Percentiles rank a stretch among this genome's conserved stretches.
These are phyloP conservation scores for Saussurea involucrata DNA, from an alignment of 129 eudicot genomes.

Conservation along the genomic window DNA sequence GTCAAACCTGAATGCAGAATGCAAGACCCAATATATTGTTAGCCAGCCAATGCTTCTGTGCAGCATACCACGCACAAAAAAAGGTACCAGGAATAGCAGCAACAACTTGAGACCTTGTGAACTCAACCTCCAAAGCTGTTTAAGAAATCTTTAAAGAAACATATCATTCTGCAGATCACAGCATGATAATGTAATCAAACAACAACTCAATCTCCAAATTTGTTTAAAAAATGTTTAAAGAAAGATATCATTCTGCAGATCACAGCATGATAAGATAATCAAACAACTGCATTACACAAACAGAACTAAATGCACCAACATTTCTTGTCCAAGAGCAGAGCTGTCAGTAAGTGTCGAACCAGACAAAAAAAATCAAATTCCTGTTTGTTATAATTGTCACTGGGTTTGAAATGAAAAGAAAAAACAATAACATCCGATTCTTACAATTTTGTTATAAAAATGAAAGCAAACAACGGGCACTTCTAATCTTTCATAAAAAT, in stretches of 20 bases:
- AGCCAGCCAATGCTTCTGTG: slow-evolving; percentile 96
- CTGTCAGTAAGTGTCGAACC: neutral
- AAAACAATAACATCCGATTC: no score
- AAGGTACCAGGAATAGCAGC: slow-evolving; percentile 93
- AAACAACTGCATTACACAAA: slow-evolving; percentile 16
- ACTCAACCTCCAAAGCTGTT: slow-evolving; percentile 90
- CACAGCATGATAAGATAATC: neutral
- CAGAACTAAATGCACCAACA: neutral
- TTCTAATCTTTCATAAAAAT: no score
- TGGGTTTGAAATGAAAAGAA: no score
- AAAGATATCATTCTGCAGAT: slow-evolving; percentile 14
- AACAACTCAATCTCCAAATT: slow-evolving; percentile 65
- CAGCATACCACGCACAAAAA: slow-evolving; percentile 96
- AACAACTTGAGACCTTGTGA: slow-evolving; percentile 80
- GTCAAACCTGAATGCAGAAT: slow-evolving; percentile 86
- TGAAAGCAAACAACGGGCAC: no score
- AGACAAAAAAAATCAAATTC: neutral
- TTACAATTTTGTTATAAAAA: no score
- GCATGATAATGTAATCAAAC: slow-evolving; percentile 21
- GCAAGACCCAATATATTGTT: slow-evolving; percentile 90
- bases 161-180: slow-evolving; percentile 31
- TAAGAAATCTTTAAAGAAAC: slow-evolving; percentile 29
- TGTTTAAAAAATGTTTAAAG: slow-evolving; percentile 28
- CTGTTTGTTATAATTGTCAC: no score
- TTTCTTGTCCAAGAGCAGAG: neutral